Conservation (phyloP, 148 eudicot genomes). For the Arctostaphylos glauca region DNA sequence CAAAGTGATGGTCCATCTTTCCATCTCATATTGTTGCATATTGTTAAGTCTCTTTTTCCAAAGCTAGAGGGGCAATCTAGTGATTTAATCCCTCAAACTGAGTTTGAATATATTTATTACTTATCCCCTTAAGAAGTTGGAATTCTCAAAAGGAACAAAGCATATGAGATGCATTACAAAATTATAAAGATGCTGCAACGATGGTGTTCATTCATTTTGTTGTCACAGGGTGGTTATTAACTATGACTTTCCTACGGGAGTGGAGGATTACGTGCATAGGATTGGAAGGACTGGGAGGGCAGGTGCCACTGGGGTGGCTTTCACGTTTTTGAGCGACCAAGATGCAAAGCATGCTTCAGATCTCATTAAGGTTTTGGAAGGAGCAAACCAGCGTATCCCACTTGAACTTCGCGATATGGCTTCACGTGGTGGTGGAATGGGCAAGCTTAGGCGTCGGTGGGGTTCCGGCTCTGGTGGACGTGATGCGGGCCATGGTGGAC, state of each 20-base stretch:
- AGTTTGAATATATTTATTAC: background rate
- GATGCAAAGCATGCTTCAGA: slow-evolving; percentile 84
- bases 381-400: slow-evolving; percentile 82
- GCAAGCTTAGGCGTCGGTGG: slow-evolving; percentile 43
- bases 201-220: background rate
- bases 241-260: slow-evolving; percentile 93
- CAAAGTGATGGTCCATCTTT: too few species aligned
- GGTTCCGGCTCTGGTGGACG: slow-evolving; percentile 33
- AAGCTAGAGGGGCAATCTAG: background rate
- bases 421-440: slow-evolving; percentile 77
- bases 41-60: too few species aligned
- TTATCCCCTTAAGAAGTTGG: background rate
- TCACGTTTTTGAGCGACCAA: slow-evolving; percentile 75
- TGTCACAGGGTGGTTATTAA: slow-evolving; percentile 77
- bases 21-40: too few species aligned
- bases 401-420: slow-evolving; percentile 79
- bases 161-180: background rate
- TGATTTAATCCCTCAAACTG: background rate
- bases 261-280: slow-evolving; percentile 97
- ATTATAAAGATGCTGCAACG: background rate
- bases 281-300: slow-evolving; percentile 98
- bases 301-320: slow-evolving; percentile 85
- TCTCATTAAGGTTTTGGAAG: slow-evolving; percentile 82
- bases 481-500: slow-evolving; percentile 28
- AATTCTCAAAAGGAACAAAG: background rate